A percentile compares a stretch with the other conserved stretches of the same genome.
Evolutionary conservation across 225 moss, liverwort and hornwort genomes (phyloP).

Genomic region (Asterella californica): DNA sequence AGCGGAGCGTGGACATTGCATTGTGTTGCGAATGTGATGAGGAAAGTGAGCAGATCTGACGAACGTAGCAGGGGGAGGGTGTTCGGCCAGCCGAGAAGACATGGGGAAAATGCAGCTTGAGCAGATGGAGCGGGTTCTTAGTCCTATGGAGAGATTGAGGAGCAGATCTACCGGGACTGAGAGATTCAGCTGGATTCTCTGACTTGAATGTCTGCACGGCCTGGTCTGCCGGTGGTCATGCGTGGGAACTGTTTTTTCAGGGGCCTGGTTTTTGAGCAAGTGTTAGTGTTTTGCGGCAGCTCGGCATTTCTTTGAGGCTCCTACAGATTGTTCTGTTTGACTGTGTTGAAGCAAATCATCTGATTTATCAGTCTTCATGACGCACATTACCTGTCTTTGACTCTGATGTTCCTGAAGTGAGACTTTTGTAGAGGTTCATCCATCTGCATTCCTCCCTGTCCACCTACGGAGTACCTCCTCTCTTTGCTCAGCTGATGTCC

Average conservation of each 20-base stretch:
- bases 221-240: background rate
- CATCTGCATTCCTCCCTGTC: too few relatives aligned
- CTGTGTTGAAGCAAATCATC: background rate
- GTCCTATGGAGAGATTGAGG: conserved; percentile 4
- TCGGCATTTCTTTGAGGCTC: conserved; percentile 4
- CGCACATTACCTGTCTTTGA: conserved; percentile 4
- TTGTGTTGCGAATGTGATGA: conserved; percentile 3
- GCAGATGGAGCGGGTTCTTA: conserved; percentile 2
- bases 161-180: background rate
- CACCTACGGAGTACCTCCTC: background rate
- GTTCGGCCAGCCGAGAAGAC: background rate
- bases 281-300: background rate
- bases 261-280: background rate
- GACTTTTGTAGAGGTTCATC: background rate
- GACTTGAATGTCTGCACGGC: background rate
- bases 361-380: background rate
- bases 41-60: conserved; percentile 18
- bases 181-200: conserved; percentile 18
- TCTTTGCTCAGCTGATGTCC: conserved; percentile 4
- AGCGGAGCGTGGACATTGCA: conserved; percentile 11
- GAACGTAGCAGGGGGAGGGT: background rate
- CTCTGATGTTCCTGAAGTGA: background rate
- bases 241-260: background rate
- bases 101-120: conserved; percentile 9
- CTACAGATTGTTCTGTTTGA: background rate